Conservation (phyloP, 1,284 basidiomycete genomes). For the Naganishia sp. region DNA sequence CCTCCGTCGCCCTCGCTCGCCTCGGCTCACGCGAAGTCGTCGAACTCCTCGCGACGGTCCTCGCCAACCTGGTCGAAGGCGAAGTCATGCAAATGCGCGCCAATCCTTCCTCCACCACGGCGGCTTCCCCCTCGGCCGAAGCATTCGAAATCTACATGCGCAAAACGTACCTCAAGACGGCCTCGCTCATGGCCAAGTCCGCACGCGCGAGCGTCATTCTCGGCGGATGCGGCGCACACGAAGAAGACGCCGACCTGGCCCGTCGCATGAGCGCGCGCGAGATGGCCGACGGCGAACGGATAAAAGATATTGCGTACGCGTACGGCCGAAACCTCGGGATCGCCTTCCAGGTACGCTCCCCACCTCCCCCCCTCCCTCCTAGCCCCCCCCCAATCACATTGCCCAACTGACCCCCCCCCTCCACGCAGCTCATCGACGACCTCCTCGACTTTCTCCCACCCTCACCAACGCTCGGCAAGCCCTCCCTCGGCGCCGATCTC, state of each 20-base stretch:
- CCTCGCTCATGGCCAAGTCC: constrained; percentile 92
- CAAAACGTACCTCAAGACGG: constrained; percentile 96
- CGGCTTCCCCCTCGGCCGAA: constrained; percentile 54
- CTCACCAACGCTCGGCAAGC: constrained; percentile 69
- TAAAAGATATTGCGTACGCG: constrained; percentile 92
- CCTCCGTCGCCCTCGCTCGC: constrained; percentile 81
- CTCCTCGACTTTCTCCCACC: constrained; percentile 79
- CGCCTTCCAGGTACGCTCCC: constrained; percentile 77
- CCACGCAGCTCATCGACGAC: constrained; percentile 82
- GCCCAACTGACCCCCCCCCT: background rate
- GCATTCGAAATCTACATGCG: constrained; percentile 86
- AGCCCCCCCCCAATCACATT: background rate
- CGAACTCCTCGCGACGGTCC: constrained; percentile 87
- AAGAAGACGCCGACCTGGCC: constrained; percentile 54
- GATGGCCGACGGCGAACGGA: constrained; percentile 60
- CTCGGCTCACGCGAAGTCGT: constrained; percentile 87
- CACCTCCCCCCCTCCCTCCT: background rate
- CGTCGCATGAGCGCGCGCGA: constrained; percentile 8
- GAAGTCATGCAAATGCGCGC: constrained; percentile 84
- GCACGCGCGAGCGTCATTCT: constrained; percentile 84
- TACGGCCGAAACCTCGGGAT: constrained; percentile 89
- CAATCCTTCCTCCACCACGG: constrained; percentile 49
- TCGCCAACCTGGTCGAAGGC: constrained; percentile 94
- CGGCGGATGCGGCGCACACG: constrained; percentile 66
- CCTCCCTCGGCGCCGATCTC: constrained; percentile 76